Conservation (phyloP, 2,329 filamentous ascomycete species). For the Periconia macrospinosa region DNA sequence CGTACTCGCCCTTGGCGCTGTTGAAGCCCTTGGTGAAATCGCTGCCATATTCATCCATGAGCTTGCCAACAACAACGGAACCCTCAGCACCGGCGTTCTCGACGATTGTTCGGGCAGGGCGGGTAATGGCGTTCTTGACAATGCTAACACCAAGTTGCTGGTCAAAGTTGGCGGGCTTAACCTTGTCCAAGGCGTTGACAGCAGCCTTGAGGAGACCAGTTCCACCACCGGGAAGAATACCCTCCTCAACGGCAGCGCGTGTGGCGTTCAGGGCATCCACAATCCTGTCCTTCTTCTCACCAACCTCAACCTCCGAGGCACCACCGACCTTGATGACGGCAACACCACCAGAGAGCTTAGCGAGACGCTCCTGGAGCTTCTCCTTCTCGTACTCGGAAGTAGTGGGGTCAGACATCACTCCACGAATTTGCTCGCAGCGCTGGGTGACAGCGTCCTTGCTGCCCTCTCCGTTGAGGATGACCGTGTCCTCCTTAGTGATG, state of each 20-base stretch:
- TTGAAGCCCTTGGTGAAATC: slow-evolving; percentile 99
- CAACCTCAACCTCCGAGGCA: slow-evolving; percentile 95
- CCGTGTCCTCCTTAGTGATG: slow-evolving; percentile 99
- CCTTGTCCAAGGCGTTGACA: slow-evolving; percentile 76
- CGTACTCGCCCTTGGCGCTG: slow-evolving; percentile 94
- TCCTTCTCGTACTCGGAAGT: slow-evolving; percentile 99
- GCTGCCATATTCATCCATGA: slow-evolving; percentile 84
- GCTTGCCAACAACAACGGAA: slow-evolving; percentile 95
- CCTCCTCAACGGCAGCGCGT: slow-evolving; percentile 96
- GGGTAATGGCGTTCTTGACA: slow-evolving; percentile 96
- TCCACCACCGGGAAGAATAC: slow-evolving; percentile 97
- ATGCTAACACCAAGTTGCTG: slow-evolving; percentile 98
- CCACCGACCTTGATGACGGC: slow-evolving; percentile 99
- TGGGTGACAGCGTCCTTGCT: slow-evolving; percentile 91
- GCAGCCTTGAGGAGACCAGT: slow-evolving; percentile 98
- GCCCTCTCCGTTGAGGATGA: slow-evolving; percentile 95
- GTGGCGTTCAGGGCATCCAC: slow-evolving; percentile 98
- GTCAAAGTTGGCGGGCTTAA: slow-evolving; percentile 96
- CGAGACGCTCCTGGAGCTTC: slow-evolving; percentile 99
- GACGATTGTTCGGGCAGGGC: slow-evolving; percentile 90
- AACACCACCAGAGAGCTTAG: slow-evolving; percentile 98
- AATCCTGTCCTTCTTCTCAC: slow-evolving; percentile 99
- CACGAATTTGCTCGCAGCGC: slow-evolving; percentile 98
- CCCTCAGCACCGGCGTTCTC: slow-evolving; percentile 98
- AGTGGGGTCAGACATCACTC: slow-evolving; percentile 88